phyloP scores from a whole-genome alignment of 768 basidiomycete species.

The Ramaria rubella region DNA sequence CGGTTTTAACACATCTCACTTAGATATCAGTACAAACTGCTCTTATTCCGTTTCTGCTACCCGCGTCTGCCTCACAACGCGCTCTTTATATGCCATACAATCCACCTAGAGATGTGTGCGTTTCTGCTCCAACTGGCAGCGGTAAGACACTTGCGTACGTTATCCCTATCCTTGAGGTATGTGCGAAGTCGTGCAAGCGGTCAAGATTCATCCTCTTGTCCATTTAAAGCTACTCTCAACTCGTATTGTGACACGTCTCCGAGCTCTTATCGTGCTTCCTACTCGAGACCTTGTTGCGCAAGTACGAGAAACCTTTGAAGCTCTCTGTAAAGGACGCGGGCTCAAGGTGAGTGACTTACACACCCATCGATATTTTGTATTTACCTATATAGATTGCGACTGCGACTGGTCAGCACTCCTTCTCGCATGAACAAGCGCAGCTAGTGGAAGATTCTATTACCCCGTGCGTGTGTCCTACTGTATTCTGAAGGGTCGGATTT shows the following conservation, averaged over 20 bases:
- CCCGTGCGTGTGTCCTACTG: conserved; percentile 34
- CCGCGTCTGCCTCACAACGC: conserved; percentile 31
- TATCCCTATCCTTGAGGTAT: conserved; percentile 83
- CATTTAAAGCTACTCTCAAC: conserved; percentile 54
- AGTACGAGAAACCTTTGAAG: conserved; percentile 89
- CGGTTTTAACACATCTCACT: neutral
- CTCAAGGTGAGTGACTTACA: conserved; percentile 52
- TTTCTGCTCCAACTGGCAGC: conserved; percentile 95
- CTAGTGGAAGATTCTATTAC: conserved; percentile 56
- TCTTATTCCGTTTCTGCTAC: conserved; percentile 76
- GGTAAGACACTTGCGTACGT: conserved; percentile 98
- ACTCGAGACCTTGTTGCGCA: conserved; percentile 91
- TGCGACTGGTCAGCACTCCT: conserved; percentile 91
- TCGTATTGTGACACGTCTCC: conserved; percentile 72
- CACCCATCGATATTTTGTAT: conserved; percentile 1
- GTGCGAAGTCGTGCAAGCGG: conserved; percentile 4
- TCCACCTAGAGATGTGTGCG: conserved; percentile 75
- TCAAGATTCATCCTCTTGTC: neutral
- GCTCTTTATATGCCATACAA: conserved; percentile 60
- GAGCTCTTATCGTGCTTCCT: conserved; percentile 86
- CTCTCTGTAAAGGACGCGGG: conserved; percentile 74
- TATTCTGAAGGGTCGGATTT: neutral
- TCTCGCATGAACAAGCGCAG: conserved; percentile 82
- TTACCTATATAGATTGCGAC: conserved; percentile 47
- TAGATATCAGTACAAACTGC: conserved; percentile 70